phyloP scores from a whole-genome alignment of 192 early-diverging fungal species.

The Backusella australiensis region DNA sequence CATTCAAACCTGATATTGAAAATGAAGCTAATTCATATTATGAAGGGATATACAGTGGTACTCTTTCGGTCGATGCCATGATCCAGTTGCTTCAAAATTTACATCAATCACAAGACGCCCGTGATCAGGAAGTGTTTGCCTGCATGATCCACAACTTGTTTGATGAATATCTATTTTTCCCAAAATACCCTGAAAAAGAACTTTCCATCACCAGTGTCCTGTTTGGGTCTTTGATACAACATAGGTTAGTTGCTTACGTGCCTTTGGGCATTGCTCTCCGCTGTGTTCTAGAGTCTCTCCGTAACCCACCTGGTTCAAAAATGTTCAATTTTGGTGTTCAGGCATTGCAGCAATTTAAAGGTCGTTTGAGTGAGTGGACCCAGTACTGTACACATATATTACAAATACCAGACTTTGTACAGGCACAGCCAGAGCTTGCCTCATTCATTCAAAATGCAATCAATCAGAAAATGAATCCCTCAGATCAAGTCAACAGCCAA shows the following conservation, averaged over 20 bases:
- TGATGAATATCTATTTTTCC: slow-evolving; percentile 94
- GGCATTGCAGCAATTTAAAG: slow-evolving; percentile 79
- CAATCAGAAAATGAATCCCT: neutral
- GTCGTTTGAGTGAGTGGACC: slow-evolving; percentile 84
- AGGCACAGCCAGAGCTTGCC: slow-evolving; percentile 72
- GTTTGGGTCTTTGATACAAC: slow-evolving; percentile 88
- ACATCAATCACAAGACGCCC: slow-evolving; percentile 67
- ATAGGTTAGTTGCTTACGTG: slow-evolving; percentile 76
- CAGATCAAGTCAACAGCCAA: slow-evolving; percentile 22
- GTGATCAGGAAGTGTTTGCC: slow-evolving; percentile 80
- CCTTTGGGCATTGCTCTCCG: slow-evolving; percentile 82
- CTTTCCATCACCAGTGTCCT: slow-evolving; percentile 84
- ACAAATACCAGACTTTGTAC: slow-evolving; percentile 79
- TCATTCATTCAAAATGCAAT: slow-evolving; percentile 47
- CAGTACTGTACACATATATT: slow-evolving; percentile 82
- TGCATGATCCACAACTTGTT: slow-evolving; percentile 92
- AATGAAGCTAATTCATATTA: slow-evolving; percentile 71
- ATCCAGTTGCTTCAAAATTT: slow-evolving; percentile 79
- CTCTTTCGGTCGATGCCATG: slow-evolving; percentile 77
- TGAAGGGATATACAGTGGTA: slow-evolving; percentile 72
- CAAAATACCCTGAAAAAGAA: slow-evolving; percentile 92
- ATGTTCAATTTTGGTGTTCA: slow-evolving; percentile 90
- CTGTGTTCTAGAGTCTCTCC: slow-evolving; percentile 83
- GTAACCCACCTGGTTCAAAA: slow-evolving; percentile 69
- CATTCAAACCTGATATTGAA: slow-evolving; percentile 71